Evolutionary conservation across 768 basidiomycete species (phyloP), one percentile per base, ranked within the genome.

Genomic region (Naganishia vaughanmartiniae): DNA sequence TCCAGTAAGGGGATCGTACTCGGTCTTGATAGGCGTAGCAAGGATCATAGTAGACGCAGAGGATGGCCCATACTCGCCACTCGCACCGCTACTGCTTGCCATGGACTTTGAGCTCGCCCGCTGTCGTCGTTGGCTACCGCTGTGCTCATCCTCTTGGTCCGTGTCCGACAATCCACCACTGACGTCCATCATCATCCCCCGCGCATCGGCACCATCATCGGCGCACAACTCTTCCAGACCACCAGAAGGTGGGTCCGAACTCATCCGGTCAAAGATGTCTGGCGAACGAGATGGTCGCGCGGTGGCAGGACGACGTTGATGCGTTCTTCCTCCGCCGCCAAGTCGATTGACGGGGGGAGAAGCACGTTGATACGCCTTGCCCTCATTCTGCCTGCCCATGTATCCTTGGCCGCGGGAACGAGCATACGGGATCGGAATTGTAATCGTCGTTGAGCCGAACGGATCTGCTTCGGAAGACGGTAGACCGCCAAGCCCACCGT

Each of bases 221-320:
- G 24, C 60, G n/a, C 36, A 63, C 17, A 55, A 30, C 12, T 46
- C 63, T 3, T 54, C 48, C 17, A 55, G 26, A 0, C 69, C 53
- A 60, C 60, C 51, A 21, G 69, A 70, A 33, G 69, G 69, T 30
- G 69, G 69, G 33, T 65, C 58, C 63, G 69, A 70, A 19, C 51
- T 54, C 48, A 70, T 54, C 24, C 57, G 60, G 39, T 70, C 69
- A 12, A 65, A 57, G 12, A 70, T 51, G 31, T 66, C 65, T 17
- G 65, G 46, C 53, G 65, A 66, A 14, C 53, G 36, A n/a, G 65
- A 63, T 24, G 60, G 60, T 51, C 48, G 48, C n/a, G 24, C 21
- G 21, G 7, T 26, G 48, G n/a, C 48, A 51, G 48, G 48, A n/a
- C 48, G 48, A 51, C 48, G 48, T 51, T 26, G 48, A n/a, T n/a